phyloP scores from a whole-genome alignment of 305 asterid genomes.

The Rubia tinctorum region DNA sequence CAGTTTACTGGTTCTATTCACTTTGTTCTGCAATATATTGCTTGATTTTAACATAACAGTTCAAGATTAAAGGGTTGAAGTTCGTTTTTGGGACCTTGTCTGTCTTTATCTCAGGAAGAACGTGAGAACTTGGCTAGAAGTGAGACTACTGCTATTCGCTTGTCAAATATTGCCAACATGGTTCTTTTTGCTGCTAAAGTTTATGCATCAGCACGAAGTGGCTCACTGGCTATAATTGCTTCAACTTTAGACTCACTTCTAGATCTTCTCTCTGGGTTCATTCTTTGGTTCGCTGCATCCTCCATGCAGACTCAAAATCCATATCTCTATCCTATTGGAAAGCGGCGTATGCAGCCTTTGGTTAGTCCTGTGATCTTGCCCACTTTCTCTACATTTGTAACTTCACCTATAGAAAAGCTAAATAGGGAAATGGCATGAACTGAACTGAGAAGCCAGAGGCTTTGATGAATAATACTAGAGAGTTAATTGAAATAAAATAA shows the following conservation, averaged over 20 bases:
- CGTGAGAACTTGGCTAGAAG: constrained; percentile 45
- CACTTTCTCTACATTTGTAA: neutral
- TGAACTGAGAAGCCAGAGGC: neutral
- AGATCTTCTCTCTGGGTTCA: constrained; percentile 50
- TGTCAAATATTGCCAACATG: constrained; percentile 53
- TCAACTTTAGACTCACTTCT: constrained; percentile 55
- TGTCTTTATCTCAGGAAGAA: constrained; percentile 40
- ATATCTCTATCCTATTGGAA: constrained; percentile 52
- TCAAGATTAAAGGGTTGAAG: neutral
- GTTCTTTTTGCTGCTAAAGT: constrained; percentile 51
- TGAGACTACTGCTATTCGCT: constrained; percentile 46
- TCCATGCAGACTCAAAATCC: constrained; percentile 53
- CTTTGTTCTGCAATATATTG: neutral
- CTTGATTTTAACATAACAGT: neutral
- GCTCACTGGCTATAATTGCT: constrained; percentile 53
- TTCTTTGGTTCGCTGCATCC: constrained; percentile 53
- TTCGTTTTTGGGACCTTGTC: neutral
- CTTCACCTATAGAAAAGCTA: neutral
- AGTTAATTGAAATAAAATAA: neutral
- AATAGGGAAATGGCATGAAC: neutral
- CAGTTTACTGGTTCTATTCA: neutral
- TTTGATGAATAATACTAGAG: neutral
- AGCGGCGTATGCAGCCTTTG: constrained; percentile 60
- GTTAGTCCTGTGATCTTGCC: constrained; percentile 29
- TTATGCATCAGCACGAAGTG: constrained; percentile 47